Evolutionary conservation across 352 stramenopile genomes (phyloP).

Genomic region (Phytopythium kandeliae): DNA sequence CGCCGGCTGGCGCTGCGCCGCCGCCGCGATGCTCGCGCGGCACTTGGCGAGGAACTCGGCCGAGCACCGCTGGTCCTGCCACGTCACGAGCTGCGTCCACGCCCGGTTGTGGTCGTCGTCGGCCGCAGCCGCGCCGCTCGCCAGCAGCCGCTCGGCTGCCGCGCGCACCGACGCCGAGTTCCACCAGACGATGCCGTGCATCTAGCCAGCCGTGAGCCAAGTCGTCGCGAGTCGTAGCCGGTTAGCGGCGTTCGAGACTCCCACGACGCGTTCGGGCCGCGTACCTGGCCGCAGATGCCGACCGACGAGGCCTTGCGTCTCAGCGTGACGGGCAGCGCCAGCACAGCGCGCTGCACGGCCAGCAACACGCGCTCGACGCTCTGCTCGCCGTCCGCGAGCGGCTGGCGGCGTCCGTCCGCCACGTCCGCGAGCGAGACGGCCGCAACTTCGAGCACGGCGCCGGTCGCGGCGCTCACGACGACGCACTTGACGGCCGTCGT

Average conservation of each 20-base stretch:
- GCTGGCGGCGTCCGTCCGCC: conserved; percentile 7
- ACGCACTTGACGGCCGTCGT: conserved; percentile 77
- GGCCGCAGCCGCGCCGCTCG: not conserved
- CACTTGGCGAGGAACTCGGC: conserved; percentile 39
- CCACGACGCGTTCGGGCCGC: not conserved
- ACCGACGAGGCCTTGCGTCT: conserved; percentile 28
- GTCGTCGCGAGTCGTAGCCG: not conserved
- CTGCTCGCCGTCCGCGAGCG: conserved; percentile 20
- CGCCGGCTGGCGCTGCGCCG: not conserved
- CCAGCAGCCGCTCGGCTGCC: conserved; percentile 21
- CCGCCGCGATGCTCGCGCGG: conserved; percentile 12
- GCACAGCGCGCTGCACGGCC: conserved; percentile 32
- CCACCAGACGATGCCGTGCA: conserved; percentile 87
- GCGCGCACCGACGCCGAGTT: conserved; percentile 30
- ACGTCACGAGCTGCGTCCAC: conserved; percentile 72
- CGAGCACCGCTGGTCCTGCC: conserved; percentile 76
- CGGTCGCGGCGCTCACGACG: conserved; percentile 27
- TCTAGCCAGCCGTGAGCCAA: conserved; percentile 37
- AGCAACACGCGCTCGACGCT: conserved; percentile 39
- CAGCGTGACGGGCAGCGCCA: conserved; percentile 18
- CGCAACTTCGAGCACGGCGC: conserved; percentile 23
- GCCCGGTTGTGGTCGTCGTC: conserved; percentile 11
- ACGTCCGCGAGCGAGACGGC: conserved; percentile 35
- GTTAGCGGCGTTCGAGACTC: not conserved
- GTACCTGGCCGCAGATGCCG: conserved; percentile 66